phyloP scores from a whole-genome alignment of 2,329 filamentous ascomycete genomes.

The Thermomyces lanuginosus region DNA sequence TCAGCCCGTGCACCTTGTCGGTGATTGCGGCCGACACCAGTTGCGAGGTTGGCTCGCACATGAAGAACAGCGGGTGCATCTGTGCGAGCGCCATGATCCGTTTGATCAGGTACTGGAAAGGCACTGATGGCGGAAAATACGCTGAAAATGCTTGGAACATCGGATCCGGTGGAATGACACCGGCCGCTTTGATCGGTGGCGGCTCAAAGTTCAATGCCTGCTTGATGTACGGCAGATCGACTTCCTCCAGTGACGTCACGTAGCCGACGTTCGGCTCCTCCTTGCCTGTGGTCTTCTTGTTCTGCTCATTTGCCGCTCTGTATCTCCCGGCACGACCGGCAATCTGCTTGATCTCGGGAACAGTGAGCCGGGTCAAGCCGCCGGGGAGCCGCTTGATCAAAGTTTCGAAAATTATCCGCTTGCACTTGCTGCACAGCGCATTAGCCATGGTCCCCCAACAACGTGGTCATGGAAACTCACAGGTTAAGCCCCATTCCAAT shows the following conservation, averaged over 20 bases:
- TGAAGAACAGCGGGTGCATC: constrained; percentile 49
- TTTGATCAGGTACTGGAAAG: constrained; percentile 67
- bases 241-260: constrained; percentile 60
- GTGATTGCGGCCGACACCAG: constrained; percentile 57
- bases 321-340: constrained; percentile 82
- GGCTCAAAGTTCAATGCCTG: constrained; percentile 48
- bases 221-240: constrained; percentile 49
- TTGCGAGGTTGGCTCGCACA: constrained; percentile 49
- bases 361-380: constrained; percentile 40
- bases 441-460: constrained; percentile 6
- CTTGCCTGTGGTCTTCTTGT: constrained; percentile 24
- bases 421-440: constrained; percentile 43
- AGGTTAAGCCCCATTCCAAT: constrained; percentile 96
- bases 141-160: constrained; percentile 60
- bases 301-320: constrained; percentile 48
- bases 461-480: constrained; percentile 29
- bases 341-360: constrained; percentile 85
- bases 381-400: constrained; percentile 54
- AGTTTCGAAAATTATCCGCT: constrained; percentile 74
- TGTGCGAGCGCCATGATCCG: constrained; percentile 55
- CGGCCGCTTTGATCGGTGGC: constrained; percentile 51
- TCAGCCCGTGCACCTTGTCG: constrained; percentile 50
- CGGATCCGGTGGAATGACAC: constrained; percentile 53
- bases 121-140: constrained; percentile 66
- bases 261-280: constrained; percentile 39